Conservation (phyloP, 345 rosid genomes). For the Salix koriyanagi region DNA sequence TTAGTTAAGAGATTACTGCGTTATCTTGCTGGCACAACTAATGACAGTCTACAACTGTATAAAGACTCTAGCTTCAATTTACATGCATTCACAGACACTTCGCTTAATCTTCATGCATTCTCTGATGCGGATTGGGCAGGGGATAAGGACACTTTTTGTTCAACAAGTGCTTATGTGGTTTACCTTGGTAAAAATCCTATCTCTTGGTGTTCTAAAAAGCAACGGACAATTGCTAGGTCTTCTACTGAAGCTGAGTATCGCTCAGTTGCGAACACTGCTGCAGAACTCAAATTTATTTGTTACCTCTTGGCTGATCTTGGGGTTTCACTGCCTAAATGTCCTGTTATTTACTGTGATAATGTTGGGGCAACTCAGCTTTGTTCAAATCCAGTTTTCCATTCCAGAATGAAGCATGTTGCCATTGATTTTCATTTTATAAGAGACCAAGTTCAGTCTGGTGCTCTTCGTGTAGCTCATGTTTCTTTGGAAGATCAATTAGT, state of each 20-base stretch:
- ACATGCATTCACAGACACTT: background rate
- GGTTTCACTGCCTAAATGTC: fast-evolving
- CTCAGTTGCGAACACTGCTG: background rate
- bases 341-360: background rate
- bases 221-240: fast-evolving
- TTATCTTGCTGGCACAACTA: fast-evolving
- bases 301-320: no score
- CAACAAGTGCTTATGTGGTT: fast-evolving
- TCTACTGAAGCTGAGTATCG: background rate
- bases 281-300: fast-evolving
- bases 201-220: background rate
- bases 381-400: background rate
- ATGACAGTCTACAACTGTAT: background rate
- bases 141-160: no score
- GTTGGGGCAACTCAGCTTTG: background rate
- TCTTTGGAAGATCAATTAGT: background rate
- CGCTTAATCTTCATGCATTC: no score
- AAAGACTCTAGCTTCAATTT: no score
- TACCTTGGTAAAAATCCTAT: background rate
- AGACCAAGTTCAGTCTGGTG: background rate
- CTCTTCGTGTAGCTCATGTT: background rate
- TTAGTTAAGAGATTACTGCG: background rate
- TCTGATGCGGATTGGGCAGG: background rate
- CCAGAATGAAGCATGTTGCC: background rate
- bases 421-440: background rate